Percentiles rank a stretch among this genome's conserved stretches.
Conservation (phyloP, 306 rosid species). For the Gastrolobium villosum region DNA sequence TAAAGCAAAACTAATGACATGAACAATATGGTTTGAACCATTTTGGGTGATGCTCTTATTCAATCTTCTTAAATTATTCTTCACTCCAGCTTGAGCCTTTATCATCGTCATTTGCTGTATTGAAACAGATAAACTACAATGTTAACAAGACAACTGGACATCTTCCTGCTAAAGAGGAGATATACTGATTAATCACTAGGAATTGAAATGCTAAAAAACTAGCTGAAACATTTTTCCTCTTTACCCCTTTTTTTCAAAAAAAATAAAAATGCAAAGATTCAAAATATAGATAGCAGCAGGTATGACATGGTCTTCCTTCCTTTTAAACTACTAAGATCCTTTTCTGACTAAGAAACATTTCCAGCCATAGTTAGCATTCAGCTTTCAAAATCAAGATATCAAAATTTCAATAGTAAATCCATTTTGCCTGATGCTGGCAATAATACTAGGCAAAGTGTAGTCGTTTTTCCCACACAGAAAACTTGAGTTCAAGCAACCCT, state of each 20-base stretch:
- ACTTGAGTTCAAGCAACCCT: too few relatives aligned
- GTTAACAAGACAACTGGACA: slow-evolving; percentile 35
- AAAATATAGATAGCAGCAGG: slow-evolving; percentile 35
- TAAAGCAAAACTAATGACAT: slow-evolving; percentile 76
- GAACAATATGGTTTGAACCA: slow-evolving; percentile 83
- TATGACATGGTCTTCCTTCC: not conserved
- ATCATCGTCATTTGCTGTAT: slow-evolving; percentile 81
- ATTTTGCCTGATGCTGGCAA: too few relatives aligned
- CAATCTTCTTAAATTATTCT: slow-evolving; percentile 89
- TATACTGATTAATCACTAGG: not conserved
- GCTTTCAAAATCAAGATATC: too few relatives aligned
- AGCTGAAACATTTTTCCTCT: not conserved
- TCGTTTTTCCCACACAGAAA: too few relatives aligned
- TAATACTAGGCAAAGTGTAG: too few relatives aligned
- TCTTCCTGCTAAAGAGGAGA: slow-evolving; percentile 12
- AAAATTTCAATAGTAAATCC: too few relatives aligned
- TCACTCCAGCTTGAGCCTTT: slow-evolving; percentile 93
- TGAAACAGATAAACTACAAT: slow-evolving; percentile 34
- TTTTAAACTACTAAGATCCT: slow-evolving; percentile 2
- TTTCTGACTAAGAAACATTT: slow-evolving; percentile 1
- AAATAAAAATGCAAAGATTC: slow-evolving; percentile 1
- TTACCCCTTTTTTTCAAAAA: not conserved
- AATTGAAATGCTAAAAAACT: slow-evolving; percentile 32
- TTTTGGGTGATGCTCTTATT: slow-evolving; percentile 81
- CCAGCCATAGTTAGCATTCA: too few relatives aligned